A percentile compares a stretch with the other conserved stretches of the same genome.
These are phyloP conservation scores for Fusarium circinatum DNA, from an alignment of 2,329 filamentous ascomycete species.

Conservation along the genomic window DNA sequence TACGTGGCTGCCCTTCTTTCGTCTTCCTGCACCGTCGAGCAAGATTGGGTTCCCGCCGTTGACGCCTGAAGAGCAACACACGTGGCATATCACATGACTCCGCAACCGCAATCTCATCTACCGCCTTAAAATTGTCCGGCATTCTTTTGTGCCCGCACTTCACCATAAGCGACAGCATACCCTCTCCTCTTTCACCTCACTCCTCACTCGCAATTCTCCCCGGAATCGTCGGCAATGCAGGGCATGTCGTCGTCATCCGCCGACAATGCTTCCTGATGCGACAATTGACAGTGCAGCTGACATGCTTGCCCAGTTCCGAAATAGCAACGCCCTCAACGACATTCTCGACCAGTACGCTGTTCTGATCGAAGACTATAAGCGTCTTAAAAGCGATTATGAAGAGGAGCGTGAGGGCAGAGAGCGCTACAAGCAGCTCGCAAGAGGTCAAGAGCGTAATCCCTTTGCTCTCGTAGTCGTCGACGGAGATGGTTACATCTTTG, in stretches of 20 bases:
- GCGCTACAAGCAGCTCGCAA: slow-evolving; percentile 64
- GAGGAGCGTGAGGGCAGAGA: slow-evolving; percentile 64
- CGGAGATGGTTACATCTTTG: slow-evolving; percentile 67
- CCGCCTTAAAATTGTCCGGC: slow-evolving; percentile 1
- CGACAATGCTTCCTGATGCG: slow-evolving; percentile 36
- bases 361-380: slow-evolving; percentile 64
- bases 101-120: background rate
- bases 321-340: slow-evolving; percentile 39
- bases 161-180: slow-evolving; percentile 9
- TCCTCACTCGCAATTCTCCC: background rate
- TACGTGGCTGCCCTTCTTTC: background rate
- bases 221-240: slow-evolving; percentile 23
- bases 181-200: background rate
- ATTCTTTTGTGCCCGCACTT: background rate
- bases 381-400: slow-evolving; percentile 66
- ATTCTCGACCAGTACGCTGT: slow-evolving; percentile 47
- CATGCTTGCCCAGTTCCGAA: slow-evolving; percentile 48
- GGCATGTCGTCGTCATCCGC: slow-evolving; percentile 9
- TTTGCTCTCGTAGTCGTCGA: slow-evolving; percentile 71
- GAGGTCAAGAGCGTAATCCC: slow-evolving; percentile 61
- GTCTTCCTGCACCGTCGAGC: background rate
- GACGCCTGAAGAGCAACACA: slow-evolving; percentile 9
- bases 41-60: background rate
- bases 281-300: slow-evolving; percentile 36
- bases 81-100: slow-evolving; percentile 21